Evolutionary conservation across 2,329 filamentous ascomycete genomes (phyloP), one percentile per base, ranked within the genome.

Genomic region (Neurospora crassa): DNA sequence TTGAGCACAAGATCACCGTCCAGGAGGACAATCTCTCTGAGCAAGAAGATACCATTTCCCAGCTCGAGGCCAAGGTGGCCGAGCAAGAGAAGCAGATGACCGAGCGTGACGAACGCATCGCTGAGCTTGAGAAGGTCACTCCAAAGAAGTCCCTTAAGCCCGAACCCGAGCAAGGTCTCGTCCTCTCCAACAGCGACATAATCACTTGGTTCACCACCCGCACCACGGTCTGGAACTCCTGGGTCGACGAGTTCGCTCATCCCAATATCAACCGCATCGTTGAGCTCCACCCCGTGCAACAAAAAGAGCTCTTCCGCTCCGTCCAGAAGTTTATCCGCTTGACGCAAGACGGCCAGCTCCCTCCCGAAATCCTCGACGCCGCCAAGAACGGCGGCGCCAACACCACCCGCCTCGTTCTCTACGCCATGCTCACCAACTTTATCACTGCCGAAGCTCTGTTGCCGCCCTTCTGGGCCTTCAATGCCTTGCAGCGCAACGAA

Each of bases 391-490:
- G n/a, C n/a, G n/a, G n/a, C n/a, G n/a, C n/a, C n/a, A n/a, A n/a
- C n/a, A n/a, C 40, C 40, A 40, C 40, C 41, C 0, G 72, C 5
- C 72, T 75, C 45, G n/a, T n/a, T n/a, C 69, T 75, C 0, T 69
- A 71, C 6, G 74, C 70, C 10, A 73, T 74, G 73, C 53, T 74
- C 7, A 63, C 69, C 16, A 68, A 74, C 40, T 74, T 74, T 41
- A 71, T 74, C 18, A 43, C 70, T 12, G 40, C 63, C 5, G 73
- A 73, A 69, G 70, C 70, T 0, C 40, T 74, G 2, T 16, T 34
- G 5, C 72, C 72, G 14, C 73, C 74, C 0, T 74, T 74, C 37
- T 75, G 74, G 73, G 70, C 73, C 5, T 75, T 75, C 16, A 68
- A 70, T 14, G 74, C 67, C 47, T 42, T 75, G n/a, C n/a, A n/a